phyloP scores from a whole-genome alignment of 1,284 basidiomycete genomes.

The Entoloma clypeatum region DNA sequence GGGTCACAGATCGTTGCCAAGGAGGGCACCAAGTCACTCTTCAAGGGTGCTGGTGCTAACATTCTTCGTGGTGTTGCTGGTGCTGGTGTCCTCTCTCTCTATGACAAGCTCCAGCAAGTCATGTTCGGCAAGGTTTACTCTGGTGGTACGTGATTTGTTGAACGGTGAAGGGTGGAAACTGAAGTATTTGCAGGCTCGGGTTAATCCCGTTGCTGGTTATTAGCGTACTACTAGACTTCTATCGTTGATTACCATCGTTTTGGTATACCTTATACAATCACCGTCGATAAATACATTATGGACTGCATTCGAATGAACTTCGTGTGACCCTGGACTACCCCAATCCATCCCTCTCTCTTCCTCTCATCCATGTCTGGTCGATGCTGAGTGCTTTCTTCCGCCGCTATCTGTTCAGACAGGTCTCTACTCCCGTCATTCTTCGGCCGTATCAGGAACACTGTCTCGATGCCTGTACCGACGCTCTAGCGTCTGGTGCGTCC shows the following conservation, averaged over 20 bases:
- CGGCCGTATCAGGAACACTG: constrained; percentile 92
- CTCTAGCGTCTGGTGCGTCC: constrained; percentile 57
- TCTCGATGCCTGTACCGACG: constrained; percentile 73
- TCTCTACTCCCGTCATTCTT: constrained; percentile 35
- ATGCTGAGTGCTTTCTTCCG: constrained; percentile 13
- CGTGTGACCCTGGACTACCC: no score
- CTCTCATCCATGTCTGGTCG: background rate
- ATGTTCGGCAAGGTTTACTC: constrained; percentile 97
- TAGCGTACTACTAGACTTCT: constrained; percentile 35
- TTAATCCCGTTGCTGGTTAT: constrained; percentile 34
- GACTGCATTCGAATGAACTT: background rate
- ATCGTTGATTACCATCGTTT: constrained; percentile 27
- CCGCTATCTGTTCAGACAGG: constrained; percentile 9
- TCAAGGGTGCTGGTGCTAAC: constrained; percentile 97
- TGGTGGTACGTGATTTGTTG: constrained; percentile 48
- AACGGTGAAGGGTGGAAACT: background rate
- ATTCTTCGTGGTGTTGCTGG: constrained; percentile 98
- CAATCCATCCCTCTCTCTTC: no score
- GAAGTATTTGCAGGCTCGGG: constrained; percentile 35
- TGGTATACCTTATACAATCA: no score
- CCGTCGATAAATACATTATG: background rate
- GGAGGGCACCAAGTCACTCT: constrained; percentile 87
- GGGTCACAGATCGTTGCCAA: constrained; percentile 82
- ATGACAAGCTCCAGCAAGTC: constrained; percentile 89
- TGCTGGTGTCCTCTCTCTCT: constrained; percentile 93